phyloP scores from a whole-genome alignment of 164 flowering plant genomes.

The Liriodendron chinense region DNA sequence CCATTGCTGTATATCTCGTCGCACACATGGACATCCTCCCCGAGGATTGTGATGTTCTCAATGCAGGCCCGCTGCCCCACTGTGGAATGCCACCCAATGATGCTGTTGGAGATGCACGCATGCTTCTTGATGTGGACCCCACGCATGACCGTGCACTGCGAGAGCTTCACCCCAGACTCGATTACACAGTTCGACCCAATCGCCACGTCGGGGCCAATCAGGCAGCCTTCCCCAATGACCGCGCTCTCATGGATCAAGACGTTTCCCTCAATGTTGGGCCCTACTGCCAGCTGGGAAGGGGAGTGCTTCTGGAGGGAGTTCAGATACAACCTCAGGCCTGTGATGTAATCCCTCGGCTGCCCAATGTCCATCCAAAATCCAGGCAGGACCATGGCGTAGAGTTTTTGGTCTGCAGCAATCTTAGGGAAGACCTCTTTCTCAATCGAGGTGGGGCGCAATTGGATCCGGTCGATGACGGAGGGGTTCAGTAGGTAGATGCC shows the following conservation, averaged over 20 bases:
- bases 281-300: slow-evolving; percentile 19
- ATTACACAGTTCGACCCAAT: slow-evolving; percentile 25
- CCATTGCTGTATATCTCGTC: slow-evolving; percentile 29
- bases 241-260: slow-evolving; percentile 25
- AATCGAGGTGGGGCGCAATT: slow-evolving; percentile 25
- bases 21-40: slow-evolving; percentile 22
- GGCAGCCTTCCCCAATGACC: slow-evolving; percentile 25
- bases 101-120: too few species aligned
- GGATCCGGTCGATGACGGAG: slow-evolving; percentile 18
- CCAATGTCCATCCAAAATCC: slow-evolving; percentile 32
- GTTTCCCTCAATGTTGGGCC: slow-evolving; percentile 22
- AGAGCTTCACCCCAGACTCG: too few species aligned
- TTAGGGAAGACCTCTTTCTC: slow-evolving; percentile 28
- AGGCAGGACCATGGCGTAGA: slow-evolving; percentile 26
- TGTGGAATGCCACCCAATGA: too few species aligned
- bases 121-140: too few species aligned
- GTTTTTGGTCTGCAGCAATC: slow-evolving; percentile 21
- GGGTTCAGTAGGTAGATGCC: slow-evolving; percentile 29
- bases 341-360: slow-evolving; percentile 26
- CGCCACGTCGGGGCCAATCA: slow-evolving; percentile 28
- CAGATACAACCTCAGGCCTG: slow-evolving; percentile 22
- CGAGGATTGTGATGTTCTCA: slow-evolving; percentile 26
- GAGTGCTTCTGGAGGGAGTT: slow-evolving; percentile 17
- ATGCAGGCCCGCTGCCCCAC: slow-evolving; percentile 27
- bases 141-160: too few species aligned